phyloP scores from a whole-genome alignment of 805 yeast genomes.

The Starmerella gropengiesseri region DNA sequence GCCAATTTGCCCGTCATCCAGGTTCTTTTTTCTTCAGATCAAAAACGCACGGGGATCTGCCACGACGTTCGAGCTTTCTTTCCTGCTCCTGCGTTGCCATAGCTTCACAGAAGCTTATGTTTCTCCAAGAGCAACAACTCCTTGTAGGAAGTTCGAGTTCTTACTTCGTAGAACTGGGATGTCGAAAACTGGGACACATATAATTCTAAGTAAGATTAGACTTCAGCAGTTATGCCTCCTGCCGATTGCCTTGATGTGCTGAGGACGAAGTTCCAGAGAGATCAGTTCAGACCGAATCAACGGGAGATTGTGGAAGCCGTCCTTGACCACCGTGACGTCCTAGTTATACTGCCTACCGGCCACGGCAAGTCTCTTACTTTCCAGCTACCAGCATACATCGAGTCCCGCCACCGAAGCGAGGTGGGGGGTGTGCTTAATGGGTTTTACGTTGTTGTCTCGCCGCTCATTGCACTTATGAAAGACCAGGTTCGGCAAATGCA shows the following conservation, averaged over 20 bases:
- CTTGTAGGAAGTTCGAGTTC: conserved; percentile 32
- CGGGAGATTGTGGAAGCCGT: conserved; percentile 23
- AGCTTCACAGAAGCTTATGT: conserved; percentile 21
- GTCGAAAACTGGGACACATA: conserved; percentile 30
- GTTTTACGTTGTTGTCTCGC: conserved; percentile 75
- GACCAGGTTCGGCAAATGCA: conserved; percentile 81
- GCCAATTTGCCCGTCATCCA: neutral
- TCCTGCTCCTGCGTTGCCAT: conserved; percentile 31
- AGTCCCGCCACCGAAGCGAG: conserved; percentile 27
- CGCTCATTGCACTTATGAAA: conserved; percentile 89
- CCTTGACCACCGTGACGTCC: conserved; percentile 58
- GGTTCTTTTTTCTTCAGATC: conserved; percentile 26
- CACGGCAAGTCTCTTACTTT: conserved; percentile 95
- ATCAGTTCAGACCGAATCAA: conserved; percentile 25
- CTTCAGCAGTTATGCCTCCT: neutral
- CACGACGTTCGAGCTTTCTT: conserved; percentile 29
- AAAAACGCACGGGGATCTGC: conserved; percentile 31
- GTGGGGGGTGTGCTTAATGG: too few species aligned
- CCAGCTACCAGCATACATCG: conserved; percentile 81
- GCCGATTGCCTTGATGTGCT: conserved; percentile 10
- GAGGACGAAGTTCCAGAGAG: conserved; percentile 15
- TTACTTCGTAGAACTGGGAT: conserved; percentile 26
- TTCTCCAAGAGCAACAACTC: conserved; percentile 30
- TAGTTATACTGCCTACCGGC: conserved; percentile 96
- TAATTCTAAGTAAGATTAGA: neutral